Conservation (phyloP, 495 filamentous ascomycete genomes). For the Tuber calosporum region DNA sequence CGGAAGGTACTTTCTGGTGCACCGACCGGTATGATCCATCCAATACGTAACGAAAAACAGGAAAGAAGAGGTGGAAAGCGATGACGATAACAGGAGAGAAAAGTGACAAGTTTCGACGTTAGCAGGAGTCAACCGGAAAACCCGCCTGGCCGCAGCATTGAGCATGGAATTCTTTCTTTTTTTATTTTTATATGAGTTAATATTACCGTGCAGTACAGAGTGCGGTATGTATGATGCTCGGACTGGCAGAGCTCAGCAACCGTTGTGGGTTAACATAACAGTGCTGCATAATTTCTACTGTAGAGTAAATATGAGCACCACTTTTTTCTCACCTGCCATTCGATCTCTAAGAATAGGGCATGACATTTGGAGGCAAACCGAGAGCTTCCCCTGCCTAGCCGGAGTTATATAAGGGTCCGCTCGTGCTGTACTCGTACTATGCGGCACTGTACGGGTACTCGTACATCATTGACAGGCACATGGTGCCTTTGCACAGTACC, state of each 20-base stretch:
- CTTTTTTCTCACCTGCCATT: not conserved
- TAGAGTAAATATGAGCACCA: not conserved
- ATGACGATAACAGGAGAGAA: not conserved
- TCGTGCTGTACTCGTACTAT: not conserved
- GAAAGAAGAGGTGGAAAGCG: constrained; percentile 19
- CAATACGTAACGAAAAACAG: not conserved
- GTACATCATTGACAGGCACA: not conserved
- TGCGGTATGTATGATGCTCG: too few species aligned
- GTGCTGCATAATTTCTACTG: not conserved
- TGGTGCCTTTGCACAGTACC: not conserved
- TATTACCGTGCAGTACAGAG: not conserved
- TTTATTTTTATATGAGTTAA: not conserved
- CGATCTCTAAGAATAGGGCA: not conserved
- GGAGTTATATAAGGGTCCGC: not conserved
- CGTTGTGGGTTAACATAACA: not conserved
- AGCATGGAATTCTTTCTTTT: not conserved
- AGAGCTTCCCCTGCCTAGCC: not conserved
- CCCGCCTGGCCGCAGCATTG: not conserved
- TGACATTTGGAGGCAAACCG: not conserved
- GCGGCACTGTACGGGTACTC: not conserved
- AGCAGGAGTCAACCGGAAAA: not conserved
- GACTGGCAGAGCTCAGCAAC: not conserved
- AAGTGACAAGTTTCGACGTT: not conserved
- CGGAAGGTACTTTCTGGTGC: constrained; percentile 2
- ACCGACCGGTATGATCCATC: not conserved